Base-by-base conservation (phyloP, 805 yeast species). In the Priceomyces castillae region DNA sequence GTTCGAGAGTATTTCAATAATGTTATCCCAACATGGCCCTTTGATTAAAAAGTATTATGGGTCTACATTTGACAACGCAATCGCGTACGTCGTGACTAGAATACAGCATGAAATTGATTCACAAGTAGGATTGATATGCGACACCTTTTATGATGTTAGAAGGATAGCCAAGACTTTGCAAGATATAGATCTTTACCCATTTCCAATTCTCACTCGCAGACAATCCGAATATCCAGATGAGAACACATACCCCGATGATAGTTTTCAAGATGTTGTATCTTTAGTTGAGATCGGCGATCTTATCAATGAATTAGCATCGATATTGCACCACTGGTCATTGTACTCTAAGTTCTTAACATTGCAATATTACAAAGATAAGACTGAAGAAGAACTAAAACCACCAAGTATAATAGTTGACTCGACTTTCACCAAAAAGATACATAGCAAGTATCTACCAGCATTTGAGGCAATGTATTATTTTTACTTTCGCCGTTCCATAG, bases 71-170 rank as follows among this genome's bases (percentile, higher is more conserved):
- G 66, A 67, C 2, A 49, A 65, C 7, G 81, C 82, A 12, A 81
- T 90, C 72, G 65, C 75, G 2, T 74, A 74, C 26, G 90, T 92
- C 7, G 74, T 90, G 52, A 79, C 77, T 15, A 78, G 78, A 39
- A 83, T 94, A 25, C 96, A 92, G 63, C 71, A 78, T 39, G 99
- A 94, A 58, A 83, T 94, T 23, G 99, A 94, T 58, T 73, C 90
- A n/a, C 99, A 94, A 58, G 84, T 92, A 19, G 95, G 95, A 4
- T 70, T 94, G 35, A 86, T 94, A 3, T 73, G 86, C 42, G 98
- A 92, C 61, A 86, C 94, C 0, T 88, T 87, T 56, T 78, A 82
- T 67, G 97, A 90, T 52, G 75, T 79, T 22, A 76, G 87, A 49
- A 71, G 82, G 20, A 56, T 90, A 3, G 81, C 75, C 22, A 73